Conservation (phyloP, 176 grass and related monocot species). For the Triticum dicoccoides region DNA sequence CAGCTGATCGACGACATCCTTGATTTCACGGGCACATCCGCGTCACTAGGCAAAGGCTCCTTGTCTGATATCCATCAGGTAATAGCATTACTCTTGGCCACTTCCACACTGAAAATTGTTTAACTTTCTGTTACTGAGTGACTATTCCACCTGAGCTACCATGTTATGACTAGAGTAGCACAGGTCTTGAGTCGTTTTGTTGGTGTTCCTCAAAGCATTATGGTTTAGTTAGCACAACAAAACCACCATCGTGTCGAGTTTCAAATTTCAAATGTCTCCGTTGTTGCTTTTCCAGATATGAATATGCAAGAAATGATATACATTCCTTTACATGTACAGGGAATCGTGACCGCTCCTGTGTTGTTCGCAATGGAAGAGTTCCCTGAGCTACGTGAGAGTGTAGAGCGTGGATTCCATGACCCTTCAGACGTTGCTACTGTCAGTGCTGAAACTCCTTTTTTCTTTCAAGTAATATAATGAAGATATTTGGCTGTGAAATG, state of each 20-base stretch:
- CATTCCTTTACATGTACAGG: slow-evolving; percentile 33
- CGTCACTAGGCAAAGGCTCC: slow-evolving; percentile 74
- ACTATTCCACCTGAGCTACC: neutral
- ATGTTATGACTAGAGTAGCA: neutral
- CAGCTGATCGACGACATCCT: slow-evolving; percentile 89
- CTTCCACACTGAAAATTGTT: neutral
- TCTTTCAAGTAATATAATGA: neutral
- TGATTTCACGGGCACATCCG: slow-evolving; percentile 82
- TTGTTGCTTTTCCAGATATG: neutral
- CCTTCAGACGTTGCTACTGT: slow-evolving; percentile 60
- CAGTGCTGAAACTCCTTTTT: slow-evolving; percentile 6
- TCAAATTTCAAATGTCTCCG: neutral
- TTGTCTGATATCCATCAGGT: slow-evolving; percentile 84
- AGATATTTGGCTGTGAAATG: slow-evolving; percentile 12
- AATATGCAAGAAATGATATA: slow-evolving; percentile 6
- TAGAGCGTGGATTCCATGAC: slow-evolving; percentile 67
- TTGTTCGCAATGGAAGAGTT: slow-evolving; percentile 85
- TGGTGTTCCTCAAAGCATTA: neutral
- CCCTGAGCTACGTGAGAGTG: slow-evolving; percentile 50
- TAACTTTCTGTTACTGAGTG: neutral
- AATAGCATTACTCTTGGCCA: slow-evolving; percentile 28
- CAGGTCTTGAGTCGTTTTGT: neutral
- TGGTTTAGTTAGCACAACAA: neutral
- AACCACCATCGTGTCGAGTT: neutral
- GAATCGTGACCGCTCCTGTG: slow-evolving; percentile 83